phyloP scores from a whole-genome alignment of 805 yeast genomes.

The Ogataea neopini region DNA sequence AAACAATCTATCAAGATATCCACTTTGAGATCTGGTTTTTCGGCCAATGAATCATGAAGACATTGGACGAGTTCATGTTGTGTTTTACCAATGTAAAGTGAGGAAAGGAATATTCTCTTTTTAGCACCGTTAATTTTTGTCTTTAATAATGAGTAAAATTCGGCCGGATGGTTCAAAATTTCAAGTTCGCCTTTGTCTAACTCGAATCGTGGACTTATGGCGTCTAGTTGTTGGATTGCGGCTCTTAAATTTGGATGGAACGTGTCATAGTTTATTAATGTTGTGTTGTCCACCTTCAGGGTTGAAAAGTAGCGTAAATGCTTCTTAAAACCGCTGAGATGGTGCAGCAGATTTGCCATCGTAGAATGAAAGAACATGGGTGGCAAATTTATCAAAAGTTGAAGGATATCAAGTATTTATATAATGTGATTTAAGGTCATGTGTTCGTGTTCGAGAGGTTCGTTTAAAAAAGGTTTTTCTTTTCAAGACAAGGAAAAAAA shows the following conservation, averaged over 20 bases:
- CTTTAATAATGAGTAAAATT: constrained; percentile 70
- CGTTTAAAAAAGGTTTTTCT: not conserved
- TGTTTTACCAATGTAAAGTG: constrained; percentile 81
- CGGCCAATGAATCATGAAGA: constrained; percentile 56
- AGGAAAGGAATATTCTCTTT: constrained; percentile 72
- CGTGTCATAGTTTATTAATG: constrained; percentile 25
- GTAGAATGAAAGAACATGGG: constrained; percentile 17
- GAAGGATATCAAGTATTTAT: not conserved
- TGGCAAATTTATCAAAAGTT: not conserved
- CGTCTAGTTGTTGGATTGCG: constrained; percentile 51
- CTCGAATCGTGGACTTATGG: constrained; percentile 67
- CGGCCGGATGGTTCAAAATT: constrained; percentile 63
- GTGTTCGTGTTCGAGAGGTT: constrained; percentile 1
- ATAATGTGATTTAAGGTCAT: not conserved
- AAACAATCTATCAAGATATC: constrained; percentile 81
- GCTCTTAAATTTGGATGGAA: constrained; percentile 33
- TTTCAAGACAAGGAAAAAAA: not conserved
- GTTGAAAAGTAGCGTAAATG: constrained; percentile 27
- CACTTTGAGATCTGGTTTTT: constrained; percentile 64
- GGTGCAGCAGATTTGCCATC: constrained; percentile 18
- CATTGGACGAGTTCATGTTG: constrained; percentile 75
- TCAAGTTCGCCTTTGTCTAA: constrained; percentile 56
- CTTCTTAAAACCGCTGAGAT: constrained; percentile 17
- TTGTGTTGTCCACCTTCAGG: constrained; percentile 29
- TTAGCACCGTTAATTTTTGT: constrained; percentile 62